phyloP scores from a whole-genome alignment of 805 yeast genomes.

The Yarrowia porcina region DNA sequence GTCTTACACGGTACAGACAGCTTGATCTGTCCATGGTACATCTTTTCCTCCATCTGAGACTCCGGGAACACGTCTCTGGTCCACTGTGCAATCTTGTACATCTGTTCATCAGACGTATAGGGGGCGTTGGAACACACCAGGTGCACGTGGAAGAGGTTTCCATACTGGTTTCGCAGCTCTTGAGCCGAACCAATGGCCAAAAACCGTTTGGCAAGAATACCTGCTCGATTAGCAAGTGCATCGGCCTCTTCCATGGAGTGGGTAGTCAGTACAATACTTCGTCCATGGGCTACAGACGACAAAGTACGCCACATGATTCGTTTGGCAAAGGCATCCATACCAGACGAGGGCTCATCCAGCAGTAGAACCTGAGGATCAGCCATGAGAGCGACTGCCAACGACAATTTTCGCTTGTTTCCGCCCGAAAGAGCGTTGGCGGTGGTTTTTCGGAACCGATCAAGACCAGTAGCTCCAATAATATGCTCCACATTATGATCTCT shows the following conservation, averaged over 20 bases:
- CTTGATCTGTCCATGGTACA: slow-evolving; percentile 39
- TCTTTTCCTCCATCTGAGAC: slow-evolving; percentile 35
- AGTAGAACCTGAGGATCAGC: slow-evolving; percentile 40
- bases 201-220: slow-evolving; percentile 36
- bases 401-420: slow-evolving; percentile 40
- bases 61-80: slow-evolving; percentile 32
- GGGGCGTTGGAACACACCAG: slow-evolving; percentile 36
- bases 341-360: slow-evolving; percentile 42
- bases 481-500: slow-evolving; percentile 35
- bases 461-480: slow-evolving; percentile 39
- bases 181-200: slow-evolving; percentile 39
- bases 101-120: slow-evolving; percentile 33
- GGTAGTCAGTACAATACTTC: slow-evolving; percentile 39
- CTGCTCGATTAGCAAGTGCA: slow-evolving; percentile 39
- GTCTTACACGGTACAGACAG: slow-evolving; percentile 33
- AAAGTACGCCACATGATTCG: slow-evolving; percentile 42
- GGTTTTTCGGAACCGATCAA: slow-evolving; percentile 36
- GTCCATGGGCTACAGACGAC: slow-evolving; percentile 36
- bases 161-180: slow-evolving; percentile 34
- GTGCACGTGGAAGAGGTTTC: slow-evolving; percentile 37
- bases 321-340: slow-evolving; percentile 42
- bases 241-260: slow-evolving; percentile 44
- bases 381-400: slow-evolving; percentile 39
- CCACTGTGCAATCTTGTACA: slow-evolving; percentile 33
- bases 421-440: slow-evolving; percentile 39